Percentiles rank a stretch among this genome's conserved stretches.
Evolutionary conservation across 2,329 filamentous ascomycete genomes (phyloP).

Genomic region (Aureobasidium sp.): DNA sequence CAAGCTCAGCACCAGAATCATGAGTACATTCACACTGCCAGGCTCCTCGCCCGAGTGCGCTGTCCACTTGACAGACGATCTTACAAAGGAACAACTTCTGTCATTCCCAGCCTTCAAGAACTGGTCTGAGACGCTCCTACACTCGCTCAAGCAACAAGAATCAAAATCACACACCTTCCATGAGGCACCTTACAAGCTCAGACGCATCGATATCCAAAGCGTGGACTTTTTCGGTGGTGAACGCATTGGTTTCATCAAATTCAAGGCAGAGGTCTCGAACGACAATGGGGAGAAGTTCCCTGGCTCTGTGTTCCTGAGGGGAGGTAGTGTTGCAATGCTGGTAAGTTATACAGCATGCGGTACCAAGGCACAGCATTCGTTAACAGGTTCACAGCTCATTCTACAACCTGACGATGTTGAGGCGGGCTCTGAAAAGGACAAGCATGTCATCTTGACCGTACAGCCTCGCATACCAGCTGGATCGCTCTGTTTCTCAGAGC

Average conservation of each 20-base stretch:
- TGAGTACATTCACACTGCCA: slow-evolving; percentile 39
- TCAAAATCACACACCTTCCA: slow-evolving; percentile 45
- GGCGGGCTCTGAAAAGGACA: slow-evolving; percentile 36
- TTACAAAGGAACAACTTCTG: slow-evolving; percentile 40
- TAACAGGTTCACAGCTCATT: slow-evolving; percentile 37
- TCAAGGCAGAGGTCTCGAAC: slow-evolving; percentile 49
- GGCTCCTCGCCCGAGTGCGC: slow-evolving; percentile 29
- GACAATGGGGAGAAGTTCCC: slow-evolving; percentile 45
- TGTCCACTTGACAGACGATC: slow-evolving; percentile 38
- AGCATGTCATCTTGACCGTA: slow-evolving; percentile 48
- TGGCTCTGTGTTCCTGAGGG: slow-evolving; percentile 51
- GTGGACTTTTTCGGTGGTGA: slow-evolving; percentile 46
- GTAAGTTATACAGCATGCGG: slow-evolving; percentile 28
- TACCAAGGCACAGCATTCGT: not conserved
- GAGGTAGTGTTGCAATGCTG: slow-evolving; percentile 52
- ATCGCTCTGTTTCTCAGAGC: slow-evolving; percentile 48
- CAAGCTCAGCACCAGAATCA: slow-evolving; percentile 18
- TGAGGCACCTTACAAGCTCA: slow-evolving; percentile 44
- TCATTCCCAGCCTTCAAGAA: slow-evolving; percentile 49
- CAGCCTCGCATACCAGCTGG: slow-evolving; percentile 53
- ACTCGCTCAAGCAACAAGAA: slow-evolving; percentile 43
- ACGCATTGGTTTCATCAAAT: slow-evolving; percentile 51
- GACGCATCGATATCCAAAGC: slow-evolving; percentile 47
- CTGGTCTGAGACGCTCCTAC: slow-evolving; percentile 47
- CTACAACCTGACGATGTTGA: slow-evolving; percentile 47